phyloP scores from a whole-genome alignment of 169 alveolate genomes.

The Miamiensis avidus region DNA sequence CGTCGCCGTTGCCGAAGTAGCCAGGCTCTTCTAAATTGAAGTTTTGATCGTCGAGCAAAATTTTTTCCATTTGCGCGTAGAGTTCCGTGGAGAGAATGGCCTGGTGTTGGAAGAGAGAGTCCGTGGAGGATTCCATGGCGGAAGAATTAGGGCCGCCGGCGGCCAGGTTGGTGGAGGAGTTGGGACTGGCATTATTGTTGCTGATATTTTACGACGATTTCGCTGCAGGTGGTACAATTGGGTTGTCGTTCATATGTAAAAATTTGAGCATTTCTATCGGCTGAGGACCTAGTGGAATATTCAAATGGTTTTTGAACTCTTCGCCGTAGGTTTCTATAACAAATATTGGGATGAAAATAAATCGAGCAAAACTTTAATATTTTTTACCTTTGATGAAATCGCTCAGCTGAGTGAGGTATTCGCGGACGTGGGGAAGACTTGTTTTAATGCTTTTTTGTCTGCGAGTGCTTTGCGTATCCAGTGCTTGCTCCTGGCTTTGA shows the following conservation, averaged over 20 bases:
- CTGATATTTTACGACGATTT: not conserved
- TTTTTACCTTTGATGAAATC: not conserved
- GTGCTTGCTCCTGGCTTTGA: not conserved
- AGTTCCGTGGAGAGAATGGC: conserved; percentile 51
- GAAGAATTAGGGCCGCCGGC: not conserved
- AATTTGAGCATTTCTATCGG: conserved; percentile 37
- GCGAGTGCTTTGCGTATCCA: no score
- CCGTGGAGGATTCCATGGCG: conserved; percentile 5
- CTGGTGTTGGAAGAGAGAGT: conserved; percentile 10
- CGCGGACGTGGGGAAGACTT: not conserved
- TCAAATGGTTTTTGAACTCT: conserved; percentile 6
- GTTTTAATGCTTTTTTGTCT: not conserved
- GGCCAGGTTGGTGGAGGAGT: conserved; percentile 44
- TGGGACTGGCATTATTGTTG: conserved; percentile 31
- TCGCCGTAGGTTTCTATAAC: not conserved
- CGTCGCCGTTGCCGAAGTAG: conserved; percentile 10
- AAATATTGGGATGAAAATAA: not conserved
- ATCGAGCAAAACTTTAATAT: not conserved
- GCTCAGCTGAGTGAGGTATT: not conserved
- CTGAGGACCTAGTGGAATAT: conserved; percentile 33
- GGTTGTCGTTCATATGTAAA: conserved; percentile 19
- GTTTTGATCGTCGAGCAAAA: not conserved
- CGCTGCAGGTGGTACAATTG: conserved; percentile 5
- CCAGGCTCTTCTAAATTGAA: not conserved
- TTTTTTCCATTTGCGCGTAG: conserved; percentile 51